These are phyloP conservation scores for Zea mays DNA, from an alignment of 176 grass and related monocot species.

Conservation along the genomic window Zm-B73-REFERENCE-NAM-5.0 NC_050096.1:277723501-277724000, in stretches of 20 bases:
- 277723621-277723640: not conserved
- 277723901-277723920: no score
- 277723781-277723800: no score
- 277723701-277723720: not conserved
- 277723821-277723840: no score
- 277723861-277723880: no score
- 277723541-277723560: not conserved
- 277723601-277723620: not conserved
- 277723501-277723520: no score
- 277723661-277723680: not conserved
- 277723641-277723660: not conserved
- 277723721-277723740: not conserved
- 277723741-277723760: not conserved
- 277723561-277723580: not conserved
- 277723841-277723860: no score
- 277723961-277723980: no score
- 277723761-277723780: not conserved
- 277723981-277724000: no score
- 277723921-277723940: no score
- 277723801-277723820: no score
- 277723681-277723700: not conserved
- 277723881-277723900: no score
- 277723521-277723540: not conserved
- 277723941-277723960: no score
- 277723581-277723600: not conserved